Evolutionary conservation across 83 land plant species (phyloP).

Genomic region (Larix sibirica): DNA sequence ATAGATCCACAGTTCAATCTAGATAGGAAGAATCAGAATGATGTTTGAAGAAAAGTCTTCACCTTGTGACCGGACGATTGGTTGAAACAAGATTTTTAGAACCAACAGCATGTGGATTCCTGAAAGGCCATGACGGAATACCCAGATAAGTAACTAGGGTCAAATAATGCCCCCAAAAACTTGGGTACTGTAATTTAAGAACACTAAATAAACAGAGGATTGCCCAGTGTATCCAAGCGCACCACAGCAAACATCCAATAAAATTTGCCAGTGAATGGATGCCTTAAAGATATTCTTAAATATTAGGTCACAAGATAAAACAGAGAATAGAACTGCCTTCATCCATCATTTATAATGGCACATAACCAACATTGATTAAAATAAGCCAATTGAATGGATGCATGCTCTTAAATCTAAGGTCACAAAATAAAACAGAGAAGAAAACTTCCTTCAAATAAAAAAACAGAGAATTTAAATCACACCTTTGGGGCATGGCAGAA

Average conservation of each 20-base stretch:
- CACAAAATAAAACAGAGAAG: not conserved
- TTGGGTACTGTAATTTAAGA: not conserved
- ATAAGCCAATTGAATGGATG: not conserved
- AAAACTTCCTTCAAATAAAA: not conserved
- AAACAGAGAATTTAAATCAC: not conserved
- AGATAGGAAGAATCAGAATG: not conserved
- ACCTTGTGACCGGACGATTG: conserved; percentile 14
- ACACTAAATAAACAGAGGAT: not conserved
- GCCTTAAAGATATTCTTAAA: not conserved
- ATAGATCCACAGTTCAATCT: not conserved
- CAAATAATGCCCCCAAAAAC: not conserved
- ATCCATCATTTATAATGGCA: no score
- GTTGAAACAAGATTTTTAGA: not conserved
- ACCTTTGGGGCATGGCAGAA: no score
- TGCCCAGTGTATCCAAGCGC: not conserved
- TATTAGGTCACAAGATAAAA: not conserved
- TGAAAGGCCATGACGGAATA: not conserved
- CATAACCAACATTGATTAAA: no score
- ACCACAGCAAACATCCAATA: no score
- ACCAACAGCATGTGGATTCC: conserved; percentile 5
- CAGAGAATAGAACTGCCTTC: not conserved
- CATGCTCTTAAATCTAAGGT: not conserved
- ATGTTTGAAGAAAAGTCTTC: not conserved
- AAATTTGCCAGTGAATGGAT: not conserved
- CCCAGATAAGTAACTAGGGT: not conserved